phyloP scores from a whole-genome alignment of 2,329 filamentous ascomycete species.

The Pestalotiopsis sp. region DNA sequence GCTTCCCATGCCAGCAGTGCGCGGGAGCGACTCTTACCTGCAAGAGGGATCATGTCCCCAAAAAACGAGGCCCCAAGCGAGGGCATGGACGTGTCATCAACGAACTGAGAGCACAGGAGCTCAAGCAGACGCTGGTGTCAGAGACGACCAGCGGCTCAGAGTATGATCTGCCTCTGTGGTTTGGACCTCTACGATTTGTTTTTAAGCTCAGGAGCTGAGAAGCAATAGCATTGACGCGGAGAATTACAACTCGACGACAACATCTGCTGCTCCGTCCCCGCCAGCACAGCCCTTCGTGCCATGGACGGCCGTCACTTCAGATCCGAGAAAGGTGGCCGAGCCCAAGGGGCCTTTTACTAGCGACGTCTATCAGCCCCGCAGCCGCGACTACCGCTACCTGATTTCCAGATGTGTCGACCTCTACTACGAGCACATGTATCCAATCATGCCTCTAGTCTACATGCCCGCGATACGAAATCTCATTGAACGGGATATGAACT shows the following conservation, averaged over 20 bases:
- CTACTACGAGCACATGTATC: conserved; percentile 64
- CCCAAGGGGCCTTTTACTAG: conserved; percentile 39
- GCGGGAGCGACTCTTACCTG: conserved; percentile 59
- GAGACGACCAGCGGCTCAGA: conserved; percentile 14
- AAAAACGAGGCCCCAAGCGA: conserved; percentile 65
- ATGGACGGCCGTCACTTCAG: conserved; percentile 30
- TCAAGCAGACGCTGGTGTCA: conserved; percentile 35
- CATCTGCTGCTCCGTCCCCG: conserved; percentile 21
- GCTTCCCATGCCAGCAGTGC: conserved; percentile 62
- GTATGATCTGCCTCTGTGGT: conserved; percentile 5
- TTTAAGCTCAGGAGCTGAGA: not conserved
- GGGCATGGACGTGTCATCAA: conserved; percentile 65
- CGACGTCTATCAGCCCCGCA: conserved; percentile 43
- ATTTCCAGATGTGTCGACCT: conserved; percentile 60
- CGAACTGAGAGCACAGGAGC: conserved; percentile 55
- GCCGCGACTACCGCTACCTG: conserved; percentile 45
- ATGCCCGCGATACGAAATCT: conserved; percentile 56
- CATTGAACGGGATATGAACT: conserved; percentile 40
- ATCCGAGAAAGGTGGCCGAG: conserved; percentile 33
- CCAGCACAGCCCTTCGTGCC: conserved; percentile 27
- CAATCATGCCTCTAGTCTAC: conserved; percentile 64
- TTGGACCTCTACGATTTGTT: not conserved
- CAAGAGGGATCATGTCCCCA: conserved; percentile 65
- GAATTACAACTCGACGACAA: conserved; percentile 12
- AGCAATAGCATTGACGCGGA: conserved; percentile 13